Evolutionary conservation across 208 protist genomes (phyloP).

Genomic region (Leishmania mexicana): DNA sequence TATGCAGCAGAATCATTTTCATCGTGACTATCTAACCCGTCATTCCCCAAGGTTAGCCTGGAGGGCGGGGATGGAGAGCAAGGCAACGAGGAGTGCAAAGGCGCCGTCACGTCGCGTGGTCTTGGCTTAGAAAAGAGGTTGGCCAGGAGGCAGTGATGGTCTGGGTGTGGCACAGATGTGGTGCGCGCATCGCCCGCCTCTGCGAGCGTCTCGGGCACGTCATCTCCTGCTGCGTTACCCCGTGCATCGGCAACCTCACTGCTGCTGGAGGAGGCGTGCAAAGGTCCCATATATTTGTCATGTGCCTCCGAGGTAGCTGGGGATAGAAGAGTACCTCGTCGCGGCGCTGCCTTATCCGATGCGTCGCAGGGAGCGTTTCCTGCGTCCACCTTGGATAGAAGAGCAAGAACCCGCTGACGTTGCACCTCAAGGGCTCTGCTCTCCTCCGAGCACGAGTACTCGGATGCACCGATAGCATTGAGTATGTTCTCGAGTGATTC

Average conservation of each 20-base stretch:
- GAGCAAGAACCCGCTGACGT: constrained; percentile 7
- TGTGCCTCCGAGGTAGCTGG: background rate
- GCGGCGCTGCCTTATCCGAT: background rate
- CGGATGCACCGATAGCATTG: background rate
- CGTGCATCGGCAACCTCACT: background rate
- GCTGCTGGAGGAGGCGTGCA: too few relatives aligned
- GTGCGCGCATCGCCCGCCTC: background rate
- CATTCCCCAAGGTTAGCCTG: too few relatives aligned
- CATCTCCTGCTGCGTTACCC: background rate
- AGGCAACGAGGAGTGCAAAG: background rate
- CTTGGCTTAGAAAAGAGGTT: background rate
- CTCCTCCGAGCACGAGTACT: constrained; percentile 1
- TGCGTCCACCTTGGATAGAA: constrained; percentile 13
- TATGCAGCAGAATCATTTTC: background rate
- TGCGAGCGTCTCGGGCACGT: too few relatives aligned
- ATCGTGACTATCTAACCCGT: background rate
- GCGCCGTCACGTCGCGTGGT: background rate
- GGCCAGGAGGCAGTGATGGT: constrained; percentile 7
- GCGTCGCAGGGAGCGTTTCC: too few relatives aligned
- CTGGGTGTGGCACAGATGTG: background rate
- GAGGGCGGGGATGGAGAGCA: background rate
- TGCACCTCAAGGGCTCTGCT: constrained; percentile 3
- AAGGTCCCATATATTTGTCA: background rate
- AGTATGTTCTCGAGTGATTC: constrained; percentile 16
- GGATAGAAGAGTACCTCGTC: background rate